Base-by-base conservation (phyloP, 2,329 filamentous ascomycete species). In the Phoma sp. region DNA sequence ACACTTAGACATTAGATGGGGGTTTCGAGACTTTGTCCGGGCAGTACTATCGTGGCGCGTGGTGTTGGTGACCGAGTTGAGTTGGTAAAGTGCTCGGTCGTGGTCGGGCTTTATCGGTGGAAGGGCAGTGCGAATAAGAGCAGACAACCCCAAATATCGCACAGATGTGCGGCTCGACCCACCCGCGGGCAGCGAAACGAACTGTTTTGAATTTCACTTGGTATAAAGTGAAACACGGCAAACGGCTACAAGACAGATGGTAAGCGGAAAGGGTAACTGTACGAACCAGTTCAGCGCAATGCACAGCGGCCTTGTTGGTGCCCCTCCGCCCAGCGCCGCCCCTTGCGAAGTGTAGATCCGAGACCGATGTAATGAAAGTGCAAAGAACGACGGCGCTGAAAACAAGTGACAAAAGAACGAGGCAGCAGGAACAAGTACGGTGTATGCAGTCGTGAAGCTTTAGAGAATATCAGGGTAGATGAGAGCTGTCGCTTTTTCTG, bases 231-330 rank as follows among this genome's bases (percentile, higher is more conserved):
- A 47, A 28, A 30, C 3, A 17, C 12, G 6, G 14, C n/a, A n/a
- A 9, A 15, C 28, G 36, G 30, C 18, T n/a, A 25, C 21, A 17
- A 30, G 17, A 23, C n/a, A 53, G 40, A 34, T 32, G 26, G 47
- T 49, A 43, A 50, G 38, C 48, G 40, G 58, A 45, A 53, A 42
- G n/a, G 42, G 39, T 37, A 48, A 45, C 20, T 23, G 42, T 28
- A 37, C 48, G 33, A 36, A 46, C 25, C 17, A 29, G 33, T 21
- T 29, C 43, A 53, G 51, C 49, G 50, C 37, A 28, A 30, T 45
- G 37, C 53, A 52, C 49, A 25, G 46, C 51, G 59, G 62, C 60
- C 60, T 60, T 37, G 60, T 47, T 39, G 47, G 28, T 54, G 37
- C 43, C 42, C 47, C 37, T 37, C 39, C 47, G 51, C 42, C 18